Evolutionary conservation across 2,329 filamentous ascomycete species (phyloP), one percentile per base, ranked within the genome.

Genomic region (Colletotrichum tabaci): DNA sequence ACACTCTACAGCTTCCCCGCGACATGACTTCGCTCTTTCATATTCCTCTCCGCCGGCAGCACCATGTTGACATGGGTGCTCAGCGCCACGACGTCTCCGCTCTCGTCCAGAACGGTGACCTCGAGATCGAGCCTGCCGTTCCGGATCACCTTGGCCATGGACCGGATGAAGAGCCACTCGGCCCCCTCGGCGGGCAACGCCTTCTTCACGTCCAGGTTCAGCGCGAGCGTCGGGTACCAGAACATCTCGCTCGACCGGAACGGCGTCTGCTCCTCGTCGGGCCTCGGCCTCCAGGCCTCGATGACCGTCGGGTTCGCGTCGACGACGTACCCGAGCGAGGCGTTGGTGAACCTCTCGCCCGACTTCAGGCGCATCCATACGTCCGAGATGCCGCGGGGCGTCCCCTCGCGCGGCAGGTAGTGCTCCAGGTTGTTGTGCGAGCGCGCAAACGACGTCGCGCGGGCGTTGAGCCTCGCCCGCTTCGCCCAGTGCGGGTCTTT

Each of bases 161-260:
- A 85, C 42, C 93, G 86, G 50, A 91, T 84, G 76, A 91, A 91
- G 64, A 97, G 78, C 91, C 92, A 96, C 78, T 94, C 90, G 1
- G 90, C 89, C 0, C 94, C 93, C 52, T 89, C 88, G 4, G 83
- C 81, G 0, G 93, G 93, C 55, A 97, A 79, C 8, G 86, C 80
- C 78, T 92, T 93, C 84, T 96, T 96, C 49, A 95, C 84, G 73
- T 97, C 94, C 26, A 97, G 77, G 78, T 93, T 94, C 78, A 96
- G 81, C 21, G 91, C 83, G 1, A 97, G 80, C 0, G 94, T 97
- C 0, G 93, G 93, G 78, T 94, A 94, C 93, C 93, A 95, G 75
- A 89, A 90, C 7, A 79, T 75, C 10, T 79, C 77, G 57, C 80
- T 75, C 9, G 79, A 66, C 69, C 63, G 77, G 77, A 79, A 82